Percentiles rank a stretch among this genome's conserved stretches.
These are phyloP conservation scores for Parachaetomium inaequale DNA, from an alignment of 495 filamentous ascomycete genomes.

Conservation along the genomic window DNA sequence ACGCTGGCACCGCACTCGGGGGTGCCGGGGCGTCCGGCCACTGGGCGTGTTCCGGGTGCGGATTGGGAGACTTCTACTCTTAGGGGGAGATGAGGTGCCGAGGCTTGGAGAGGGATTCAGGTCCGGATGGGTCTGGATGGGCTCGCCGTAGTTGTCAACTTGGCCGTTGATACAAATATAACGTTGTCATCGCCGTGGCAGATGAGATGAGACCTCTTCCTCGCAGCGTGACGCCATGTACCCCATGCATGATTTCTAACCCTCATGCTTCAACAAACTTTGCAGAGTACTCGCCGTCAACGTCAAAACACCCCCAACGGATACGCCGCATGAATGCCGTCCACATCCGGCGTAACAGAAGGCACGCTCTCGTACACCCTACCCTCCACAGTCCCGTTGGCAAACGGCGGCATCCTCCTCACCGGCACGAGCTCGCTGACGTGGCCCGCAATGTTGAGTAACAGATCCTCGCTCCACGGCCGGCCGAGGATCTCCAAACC, in stretches of 20 bases:
- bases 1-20: background rate
- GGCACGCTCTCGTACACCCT: constrained; percentile 41
- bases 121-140: background rate
- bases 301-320: constrained; percentile 37
- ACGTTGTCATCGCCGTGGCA: background rate
- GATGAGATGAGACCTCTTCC: background rate
- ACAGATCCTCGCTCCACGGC: constrained; percentile 48
- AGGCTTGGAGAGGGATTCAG: background rate
- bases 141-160: background rate
- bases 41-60: background rate
- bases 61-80: background rate
- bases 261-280: too few species aligned
- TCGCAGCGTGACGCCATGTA: background rate
- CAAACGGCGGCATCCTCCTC: constrained; percentile 45
- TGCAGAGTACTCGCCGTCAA: too few species aligned
- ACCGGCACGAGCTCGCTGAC: constrained; percentile 44
- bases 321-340: constrained; percentile 44
- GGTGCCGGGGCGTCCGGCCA: background rate
- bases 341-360: constrained; percentile 35
- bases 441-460: constrained; percentile 48
- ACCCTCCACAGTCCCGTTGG: constrained; percentile 34
- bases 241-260: too few species aligned
- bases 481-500: constrained; percentile 62
- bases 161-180: background rate
- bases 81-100: background rate